Evolutionary conservation across 1,284 basidiomycete genomes (phyloP).

Genomic region (Mycena sp.): DNA sequence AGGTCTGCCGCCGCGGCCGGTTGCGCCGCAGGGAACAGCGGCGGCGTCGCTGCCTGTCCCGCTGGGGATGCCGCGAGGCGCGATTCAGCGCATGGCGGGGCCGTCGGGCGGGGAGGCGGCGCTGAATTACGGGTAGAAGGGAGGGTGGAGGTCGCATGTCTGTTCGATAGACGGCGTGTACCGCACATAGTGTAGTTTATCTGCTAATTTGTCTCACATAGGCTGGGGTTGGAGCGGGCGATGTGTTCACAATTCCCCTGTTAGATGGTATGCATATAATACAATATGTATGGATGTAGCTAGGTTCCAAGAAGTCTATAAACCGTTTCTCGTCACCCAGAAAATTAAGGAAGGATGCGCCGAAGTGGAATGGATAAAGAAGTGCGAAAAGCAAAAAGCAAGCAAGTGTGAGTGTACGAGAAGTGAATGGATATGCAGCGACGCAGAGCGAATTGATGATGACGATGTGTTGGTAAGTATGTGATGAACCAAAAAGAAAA

Average conservation of each 20-base stretch:
- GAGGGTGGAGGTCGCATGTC: neutral
- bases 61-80: slow-evolving; percentile 6
- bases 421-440: neutral
- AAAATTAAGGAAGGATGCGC: neutral
- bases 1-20: slow-evolving; percentile 42
- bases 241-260: neutral
- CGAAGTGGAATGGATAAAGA: neutral
- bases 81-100: neutral
- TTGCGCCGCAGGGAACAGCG: slow-evolving; percentile 31
- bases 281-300: neutral
- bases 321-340: neutral
- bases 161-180: too few species aligned
- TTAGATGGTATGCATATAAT: neutral
- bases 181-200: neutral
- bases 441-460: neutral
- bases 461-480: neutral
- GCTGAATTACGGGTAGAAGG: slow-evolving; percentile 30
- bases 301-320: neutral
- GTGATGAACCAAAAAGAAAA: neutral
- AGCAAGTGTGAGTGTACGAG: neutral
- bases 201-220: slow-evolving; percentile 1
- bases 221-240: neutral
- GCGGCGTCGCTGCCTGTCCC: slow-evolving; percentile 3
- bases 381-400: neutral
- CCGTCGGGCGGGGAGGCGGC: neutral